Evolutionary conservation across 2,329 filamentous ascomycete genomes (phyloP).

Genomic region (Aspergillus niger): DNA sequence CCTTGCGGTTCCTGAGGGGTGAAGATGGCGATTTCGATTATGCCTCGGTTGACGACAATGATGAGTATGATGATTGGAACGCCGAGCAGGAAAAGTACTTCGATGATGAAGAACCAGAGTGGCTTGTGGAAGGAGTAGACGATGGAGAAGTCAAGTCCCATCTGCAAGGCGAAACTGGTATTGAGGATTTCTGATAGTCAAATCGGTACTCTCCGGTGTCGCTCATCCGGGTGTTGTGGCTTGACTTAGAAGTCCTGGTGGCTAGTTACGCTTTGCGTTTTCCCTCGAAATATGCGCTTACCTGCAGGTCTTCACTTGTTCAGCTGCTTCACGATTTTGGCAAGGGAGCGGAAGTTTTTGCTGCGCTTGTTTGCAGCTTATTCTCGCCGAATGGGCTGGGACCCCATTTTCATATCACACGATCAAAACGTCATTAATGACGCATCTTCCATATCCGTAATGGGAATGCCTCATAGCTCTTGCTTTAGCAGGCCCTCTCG

Average conservation of each 20-base stretch:
- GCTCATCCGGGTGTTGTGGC: too few species aligned
- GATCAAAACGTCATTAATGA: too few species aligned
- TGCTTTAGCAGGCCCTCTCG: too few species aligned
- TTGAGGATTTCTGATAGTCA: slow-evolving; percentile 71
- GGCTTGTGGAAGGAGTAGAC: slow-evolving; percentile 54
- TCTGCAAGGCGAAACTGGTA: slow-evolving; percentile 64
- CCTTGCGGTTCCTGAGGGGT: slow-evolving; percentile 72
- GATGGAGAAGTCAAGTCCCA: slow-evolving; percentile 30
- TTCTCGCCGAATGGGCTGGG: neutral
- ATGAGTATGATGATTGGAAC: slow-evolving; percentile 68
- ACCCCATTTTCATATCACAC: neutral
- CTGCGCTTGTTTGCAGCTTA: neutral
- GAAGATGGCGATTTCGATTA: slow-evolving; percentile 81
- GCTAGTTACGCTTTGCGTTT: neutral
- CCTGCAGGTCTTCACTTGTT: neutral
- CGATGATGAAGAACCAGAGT: slow-evolving; percentile 73
- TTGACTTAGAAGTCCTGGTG: neutral
- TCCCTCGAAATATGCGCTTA: neutral
- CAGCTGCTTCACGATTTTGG: neutral
- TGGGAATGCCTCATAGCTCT: too few species aligned
- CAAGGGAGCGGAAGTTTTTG: neutral
- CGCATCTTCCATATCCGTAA: too few species aligned
- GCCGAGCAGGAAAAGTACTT: slow-evolving; percentile 76
- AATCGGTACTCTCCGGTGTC: slow-evolving; percentile 61
- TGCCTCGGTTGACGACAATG: slow-evolving; percentile 66